These are phyloP conservation scores for Begonia fuchsioides DNA, from an alignment of 306 rosid species.

Conservation along the genomic window DNA sequence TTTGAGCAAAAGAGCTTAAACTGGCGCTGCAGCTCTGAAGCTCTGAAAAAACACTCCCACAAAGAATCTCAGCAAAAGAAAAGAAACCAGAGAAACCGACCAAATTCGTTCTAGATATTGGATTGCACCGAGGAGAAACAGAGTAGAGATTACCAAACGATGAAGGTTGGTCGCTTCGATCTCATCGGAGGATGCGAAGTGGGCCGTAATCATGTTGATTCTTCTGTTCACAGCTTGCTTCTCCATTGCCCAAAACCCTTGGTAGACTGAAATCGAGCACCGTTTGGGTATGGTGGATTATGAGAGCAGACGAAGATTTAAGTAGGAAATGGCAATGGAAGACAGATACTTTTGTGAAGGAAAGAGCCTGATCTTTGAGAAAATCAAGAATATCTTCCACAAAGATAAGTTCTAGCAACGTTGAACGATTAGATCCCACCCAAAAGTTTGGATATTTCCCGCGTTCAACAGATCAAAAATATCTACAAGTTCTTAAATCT, in stretches of 20 bases:
- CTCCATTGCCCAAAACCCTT: conserved; percentile 29
- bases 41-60: conserved; percentile 8
- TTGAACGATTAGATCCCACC: no score
- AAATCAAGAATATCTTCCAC: no score
- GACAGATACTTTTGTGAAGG: neutral
- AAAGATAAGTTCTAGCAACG: no score
- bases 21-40: conserved; percentile 44
- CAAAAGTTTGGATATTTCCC: no score
- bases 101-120: neutral
- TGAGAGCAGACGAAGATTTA: no score
- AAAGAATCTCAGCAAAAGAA: conserved; percentile 6
- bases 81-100: neutral
- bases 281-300: neutral
- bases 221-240: conserved; percentile 48
- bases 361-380: neutral
- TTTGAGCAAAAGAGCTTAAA: conserved; percentile 32
- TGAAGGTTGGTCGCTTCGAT: conserved; percentile 34
- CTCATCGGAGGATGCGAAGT: conserved; percentile 41
- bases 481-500: no score
- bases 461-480: no score
- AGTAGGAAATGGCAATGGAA: no score
- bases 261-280: neutral
- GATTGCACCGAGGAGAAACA: neutral
- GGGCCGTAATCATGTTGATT: conserved; percentile 41
- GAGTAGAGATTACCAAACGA: conserved; percentile 33